Evolutionary conservation across 495 filamentous ascomycete genomes (phyloP).

Genomic region (Lophiostoma macrostomum): DNA sequence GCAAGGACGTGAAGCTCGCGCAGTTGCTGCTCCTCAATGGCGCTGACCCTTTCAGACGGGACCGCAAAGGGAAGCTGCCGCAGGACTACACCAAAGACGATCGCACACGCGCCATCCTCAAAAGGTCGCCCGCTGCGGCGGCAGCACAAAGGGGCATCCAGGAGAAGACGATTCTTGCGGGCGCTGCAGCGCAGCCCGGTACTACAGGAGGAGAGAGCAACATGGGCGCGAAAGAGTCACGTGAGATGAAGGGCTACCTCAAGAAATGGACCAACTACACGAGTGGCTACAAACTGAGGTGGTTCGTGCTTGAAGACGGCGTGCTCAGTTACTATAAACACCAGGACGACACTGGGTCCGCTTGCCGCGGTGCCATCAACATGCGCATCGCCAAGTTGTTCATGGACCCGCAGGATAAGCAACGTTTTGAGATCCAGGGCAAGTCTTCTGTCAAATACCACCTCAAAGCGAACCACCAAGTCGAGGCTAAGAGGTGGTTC

Average conservation of each 20-base stretch:
- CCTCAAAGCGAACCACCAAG: constrained; percentile 92
- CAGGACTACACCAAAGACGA: constrained; percentile 98
- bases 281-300: constrained; percentile 89
- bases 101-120: constrained; percentile 76
- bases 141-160: constrained; percentile 94
- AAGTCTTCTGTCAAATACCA: constrained; percentile 99
- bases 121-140: constrained; percentile 89
- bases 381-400: constrained; percentile 92
- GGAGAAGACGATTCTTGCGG: constrained; percentile 90
- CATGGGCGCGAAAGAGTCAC: constrained; percentile 75
- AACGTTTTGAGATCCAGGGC: constrained; percentile 92
- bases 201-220: constrained; percentile 56
- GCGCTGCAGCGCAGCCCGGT: constrained; percentile 40
- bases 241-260: constrained; percentile 97
- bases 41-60: constrained; percentile 93
- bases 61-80: constrained; percentile 90
- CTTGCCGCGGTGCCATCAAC: constrained; percentile 95
- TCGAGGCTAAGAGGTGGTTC: constrained; percentile 91
- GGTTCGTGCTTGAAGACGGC: constrained; percentile 97
- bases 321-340: constrained; percentile 99
- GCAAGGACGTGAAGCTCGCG: constrained; percentile 77
- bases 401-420: constrained; percentile 96
- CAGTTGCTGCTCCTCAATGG: constrained; percentile 89
- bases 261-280: constrained; percentile 99
- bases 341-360: constrained; percentile 87